phyloP scores from a whole-genome alignment of 1,139 yeast genomes.

The Lodderomyces margitis region DNA sequence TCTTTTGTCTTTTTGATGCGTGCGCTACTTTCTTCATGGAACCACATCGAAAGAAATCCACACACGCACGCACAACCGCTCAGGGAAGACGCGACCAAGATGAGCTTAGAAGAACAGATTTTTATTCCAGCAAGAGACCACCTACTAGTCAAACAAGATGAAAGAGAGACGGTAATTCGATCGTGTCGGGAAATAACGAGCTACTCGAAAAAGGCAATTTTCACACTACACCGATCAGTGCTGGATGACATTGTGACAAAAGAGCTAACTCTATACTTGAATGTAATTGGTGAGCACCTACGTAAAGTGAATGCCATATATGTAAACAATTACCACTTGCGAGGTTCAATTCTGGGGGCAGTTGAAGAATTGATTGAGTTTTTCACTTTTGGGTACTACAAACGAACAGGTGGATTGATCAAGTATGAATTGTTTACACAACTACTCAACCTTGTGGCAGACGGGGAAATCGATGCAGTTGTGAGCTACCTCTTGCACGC shows the following conservation, averaged over 20 bases:
- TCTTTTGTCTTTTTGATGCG: constrained; percentile 2
- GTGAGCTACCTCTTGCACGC: neutral
- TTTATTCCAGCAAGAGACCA: constrained; percentile 20
- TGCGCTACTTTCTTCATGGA: neutral
- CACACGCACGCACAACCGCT: too few species aligned
- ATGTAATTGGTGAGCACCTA: constrained; percentile 17
- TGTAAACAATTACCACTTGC: constrained; percentile 17
- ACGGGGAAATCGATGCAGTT: neutral
- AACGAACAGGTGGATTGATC: constrained; percentile 18
- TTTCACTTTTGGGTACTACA: constrained; percentile 31
- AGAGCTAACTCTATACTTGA: constrained; percentile 19
- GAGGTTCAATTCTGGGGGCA: constrained; percentile 27
- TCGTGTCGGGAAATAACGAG: constrained; percentile 37
- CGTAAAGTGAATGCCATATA: constrained; percentile 14
- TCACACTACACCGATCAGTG: constrained; percentile 29
- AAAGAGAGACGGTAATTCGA: constrained; percentile 35
- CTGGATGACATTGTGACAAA: constrained; percentile 8
- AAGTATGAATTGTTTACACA: constrained; percentile 17
- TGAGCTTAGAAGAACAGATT: constrained; percentile 11
- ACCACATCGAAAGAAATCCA: neutral
- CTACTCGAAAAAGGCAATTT: constrained; percentile 38
- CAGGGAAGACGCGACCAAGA: neutral
- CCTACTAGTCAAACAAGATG: constrained; percentile 24
- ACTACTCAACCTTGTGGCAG: constrained; percentile 15
- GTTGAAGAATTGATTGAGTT: constrained; percentile 41